Evolutionary conservation across 768 basidiomycete genomes (phyloP), one percentile per base, ranked within the genome.

Genomic region (Daedaleopsis sinensis): DNA sequence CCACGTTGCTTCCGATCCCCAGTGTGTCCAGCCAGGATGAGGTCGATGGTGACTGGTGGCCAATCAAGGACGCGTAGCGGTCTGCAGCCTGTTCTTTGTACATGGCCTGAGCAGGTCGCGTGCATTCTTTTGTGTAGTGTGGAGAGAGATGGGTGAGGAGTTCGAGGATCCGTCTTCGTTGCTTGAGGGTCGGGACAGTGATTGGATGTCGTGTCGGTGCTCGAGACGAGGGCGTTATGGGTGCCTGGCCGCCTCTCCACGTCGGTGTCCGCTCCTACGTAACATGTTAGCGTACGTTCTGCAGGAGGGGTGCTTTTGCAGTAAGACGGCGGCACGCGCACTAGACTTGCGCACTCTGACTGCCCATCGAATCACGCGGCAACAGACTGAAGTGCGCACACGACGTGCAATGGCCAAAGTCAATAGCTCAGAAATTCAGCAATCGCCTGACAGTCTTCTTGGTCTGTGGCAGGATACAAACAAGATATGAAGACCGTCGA

Each of bases 91-190:
- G 97, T 48, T 91, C 84, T 58, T 80, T 80, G 74, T 98, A 99
- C 37, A 93, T 79, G 8, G 89, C 85, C 73, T 98, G 96, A 5
- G 93, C 81, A 67, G 83, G 81, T 54, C 92, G 85, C 9, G 92
- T 93, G 77, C 96, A 98, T 76, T 96, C 90, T 59, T 88, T 89
- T 19, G 97, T 98, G 73, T 98, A 90, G 71, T 97, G 94, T 0
- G 94, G 87, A 0, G 94, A 87, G 50, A 99, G 84, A 5, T 90
- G 89, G 32, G 90, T 90, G 58, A 99, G 82, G 55, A 98, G 83
- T 58, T 94, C 87, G 38, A 98, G 83, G 13, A 98, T 87, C 23
- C 95, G 89, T 27, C 81, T 80, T 15, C 97, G 89, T 74, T 98
- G 94, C 48, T 90, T 87, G 13, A 89, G 72, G 0, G 91, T 92